Evolutionary conservation across 257 asterid genomes (phyloP), one percentile per base, ranked within the genome.

Genomic region (Phtheirospermum japonicum): DNA sequence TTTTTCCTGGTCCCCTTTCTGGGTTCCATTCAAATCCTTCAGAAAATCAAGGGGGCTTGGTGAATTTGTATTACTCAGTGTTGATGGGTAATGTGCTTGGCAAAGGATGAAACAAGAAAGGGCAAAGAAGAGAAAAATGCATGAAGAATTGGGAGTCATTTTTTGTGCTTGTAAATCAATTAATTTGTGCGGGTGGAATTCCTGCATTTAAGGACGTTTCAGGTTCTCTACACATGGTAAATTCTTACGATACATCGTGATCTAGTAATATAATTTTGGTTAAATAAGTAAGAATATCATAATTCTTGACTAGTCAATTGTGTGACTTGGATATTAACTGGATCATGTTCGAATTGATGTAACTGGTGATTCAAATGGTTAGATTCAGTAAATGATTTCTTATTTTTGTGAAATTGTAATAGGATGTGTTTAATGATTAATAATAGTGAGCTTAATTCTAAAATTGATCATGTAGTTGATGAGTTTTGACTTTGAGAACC

Each of bases 21-120:
- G 43, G 56, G 58, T 50, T 23, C 55, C 66, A 17, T 16, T 36
- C 49, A 58, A 58, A 10, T 9, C 8, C 33, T 18, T 58, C 5
- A 58, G 50, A 18, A 34, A 57, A 0, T 57, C 2, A 16, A 4
- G n/a, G 62, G 61, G 28, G 14, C 16, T 18, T 50, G 26, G 54
- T 48, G 11, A 16, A 0, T 42, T 42, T 1, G 14, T 16, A n/a
- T 16, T 45, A 2, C 19, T 45, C 7, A 43, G 14, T 43, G 13
- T n/a, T 43, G 52, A 14, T 45, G 20, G 16, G n/a, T 42, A 10
- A 48, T 48, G 54, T 16, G 54, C 9, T 7, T 50, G 31, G 32
- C 56, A 50, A 50, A 50, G 19, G 28, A 8, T 18, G 31, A 17
- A 18, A 50, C n/a, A 50, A 50, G 56, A 50, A 19, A 50, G 31